Evolutionary conservation across 1,284 basidiomycete genomes (phyloP).

Genomic region (Mycosarcoma mackinlayi): DNA sequence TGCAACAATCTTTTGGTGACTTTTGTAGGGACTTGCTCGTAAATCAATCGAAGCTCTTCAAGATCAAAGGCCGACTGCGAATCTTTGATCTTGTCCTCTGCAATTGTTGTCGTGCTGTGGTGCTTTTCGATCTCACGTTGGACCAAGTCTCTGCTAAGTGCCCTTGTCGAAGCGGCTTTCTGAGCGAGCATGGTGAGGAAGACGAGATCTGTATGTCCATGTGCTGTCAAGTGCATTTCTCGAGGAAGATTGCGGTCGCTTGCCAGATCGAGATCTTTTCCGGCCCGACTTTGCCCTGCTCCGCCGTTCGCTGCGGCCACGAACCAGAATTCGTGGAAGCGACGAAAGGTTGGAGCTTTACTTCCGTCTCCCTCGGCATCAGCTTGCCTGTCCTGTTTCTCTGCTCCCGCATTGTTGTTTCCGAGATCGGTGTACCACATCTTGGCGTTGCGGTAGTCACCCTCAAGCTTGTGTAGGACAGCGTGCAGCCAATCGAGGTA

Average conservation of each 20-base stretch:
- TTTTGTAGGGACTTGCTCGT: not conserved
- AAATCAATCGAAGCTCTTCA: constrained; percentile 11
- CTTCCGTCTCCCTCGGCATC: not conserved
- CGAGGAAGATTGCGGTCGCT: not conserved
- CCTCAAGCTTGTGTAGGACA: constrained; percentile 40
- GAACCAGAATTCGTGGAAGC: constrained; percentile 24
- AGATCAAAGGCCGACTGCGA: constrained; percentile 14
- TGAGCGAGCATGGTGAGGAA: constrained; percentile 10
- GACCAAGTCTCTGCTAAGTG: not conserved
- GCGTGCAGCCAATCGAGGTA: constrained; percentile 45
- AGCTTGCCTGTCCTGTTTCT: not conserved
- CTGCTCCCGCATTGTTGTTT: constrained; percentile 13
- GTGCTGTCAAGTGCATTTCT: constrained; percentile 19
- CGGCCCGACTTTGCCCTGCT: not conserved
- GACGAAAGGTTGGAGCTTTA: not conserved
- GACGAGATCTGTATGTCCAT: constrained; percentile 31
- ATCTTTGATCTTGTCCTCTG: constrained; percentile 28
- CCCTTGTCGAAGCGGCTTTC: constrained; percentile 5
- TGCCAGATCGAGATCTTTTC: not conserved
- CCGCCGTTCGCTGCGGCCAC: constrained; percentile 13
- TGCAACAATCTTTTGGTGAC: constrained; percentile 7
- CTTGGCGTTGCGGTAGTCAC: constrained; percentile 40
- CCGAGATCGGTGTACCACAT: constrained; percentile 48
- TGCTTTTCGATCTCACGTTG: constrained; percentile 13
- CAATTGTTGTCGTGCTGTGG: constrained; percentile 12